A percentile compares a stretch with the other conserved stretches of the same genome.
Evolutionary conservation across 306 rosid species (phyloP).

Genomic region (Malus orientalis): DNA sequence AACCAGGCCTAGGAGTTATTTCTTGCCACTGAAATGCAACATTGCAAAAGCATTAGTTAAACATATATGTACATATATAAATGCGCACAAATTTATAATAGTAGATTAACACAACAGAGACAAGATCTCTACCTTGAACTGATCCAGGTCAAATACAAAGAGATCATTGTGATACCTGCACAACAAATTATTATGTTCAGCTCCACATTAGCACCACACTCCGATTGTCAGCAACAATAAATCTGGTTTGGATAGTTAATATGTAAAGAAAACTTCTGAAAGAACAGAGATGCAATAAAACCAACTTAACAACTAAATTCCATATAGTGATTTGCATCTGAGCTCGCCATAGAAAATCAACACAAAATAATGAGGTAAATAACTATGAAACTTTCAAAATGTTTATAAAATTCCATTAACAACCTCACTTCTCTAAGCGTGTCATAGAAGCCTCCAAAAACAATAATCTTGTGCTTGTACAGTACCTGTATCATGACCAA

Average conservation of each 20-base stretch:
- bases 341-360: neutral
- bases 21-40: conserved; percentile 83
- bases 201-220: neutral
- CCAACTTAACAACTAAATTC: neutral
- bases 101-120: conserved; percentile 4
- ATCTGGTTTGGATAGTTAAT: neutral
- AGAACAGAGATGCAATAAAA: neutral
- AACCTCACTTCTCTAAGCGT: conserved; percentile 99
- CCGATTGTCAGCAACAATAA: neutral
- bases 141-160: conserved; percentile 90
- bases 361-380: neutral
- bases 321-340: neutral
- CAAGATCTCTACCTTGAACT: conserved; percentile 60
- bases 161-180: conserved; percentile 91
- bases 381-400: conserved; percentile 11
- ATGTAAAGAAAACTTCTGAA: neutral
- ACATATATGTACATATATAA: neutral
- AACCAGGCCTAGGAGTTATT: conserved; percentile 87
- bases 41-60: conserved; percentile 13
- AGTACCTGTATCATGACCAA: conserved; percentile 55
- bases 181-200: conserved; percentile 1
- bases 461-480: conserved; percentile 96
- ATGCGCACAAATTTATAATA: neutral
- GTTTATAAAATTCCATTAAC: conserved; percentile 24
- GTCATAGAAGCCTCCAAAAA: conserved; percentile 98